Conservation (phyloP, 495 filamentous ascomycete species). For the Pyronema omphalodes region DNA sequence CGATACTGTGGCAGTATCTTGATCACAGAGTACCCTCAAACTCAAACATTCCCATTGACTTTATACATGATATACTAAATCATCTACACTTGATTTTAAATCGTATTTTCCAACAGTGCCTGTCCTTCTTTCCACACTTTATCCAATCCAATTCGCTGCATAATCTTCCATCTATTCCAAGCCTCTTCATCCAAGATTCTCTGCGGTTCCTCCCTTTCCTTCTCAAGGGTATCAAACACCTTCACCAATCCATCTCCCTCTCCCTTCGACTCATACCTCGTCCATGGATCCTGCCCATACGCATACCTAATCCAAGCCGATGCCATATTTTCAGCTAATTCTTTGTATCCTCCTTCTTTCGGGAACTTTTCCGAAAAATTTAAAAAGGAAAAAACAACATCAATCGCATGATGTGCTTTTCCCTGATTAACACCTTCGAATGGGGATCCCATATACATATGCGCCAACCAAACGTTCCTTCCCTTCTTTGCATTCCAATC, state of each 20-base stretch:
- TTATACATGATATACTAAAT: no score
- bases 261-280: not conserved
- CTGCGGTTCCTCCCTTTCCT: not conserved
- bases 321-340: not conserved
- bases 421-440: constrained; percentile 1
- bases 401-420: constrained; percentile 5
- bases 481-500: not conserved
- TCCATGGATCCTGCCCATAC: constrained; percentile 8
- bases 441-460: not conserved
- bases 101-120: constrained; percentile 1
- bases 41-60: no score
- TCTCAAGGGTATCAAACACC: constrained; percentile 6
- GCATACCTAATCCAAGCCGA: constrained; percentile 2
- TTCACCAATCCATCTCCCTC: not conserved
- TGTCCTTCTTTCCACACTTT: constrained; percentile 6
- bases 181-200: not conserved
- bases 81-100: no score
- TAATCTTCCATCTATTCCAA: constrained; percentile 7
- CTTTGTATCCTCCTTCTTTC: constrained; percentile 3
- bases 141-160: constrained; percentile 5
- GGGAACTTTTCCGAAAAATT: constrained; percentile 1
- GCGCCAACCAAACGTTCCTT: constrained; percentile 2
- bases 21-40: no score
- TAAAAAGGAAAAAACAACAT: constrained; percentile 3
- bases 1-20: no score